Evolutionary conservation across 2,329 filamentous ascomycete species (phyloP), one percentile per base, ranked within the genome.

Genomic region (Colletotrichum tropicale): DNA sequence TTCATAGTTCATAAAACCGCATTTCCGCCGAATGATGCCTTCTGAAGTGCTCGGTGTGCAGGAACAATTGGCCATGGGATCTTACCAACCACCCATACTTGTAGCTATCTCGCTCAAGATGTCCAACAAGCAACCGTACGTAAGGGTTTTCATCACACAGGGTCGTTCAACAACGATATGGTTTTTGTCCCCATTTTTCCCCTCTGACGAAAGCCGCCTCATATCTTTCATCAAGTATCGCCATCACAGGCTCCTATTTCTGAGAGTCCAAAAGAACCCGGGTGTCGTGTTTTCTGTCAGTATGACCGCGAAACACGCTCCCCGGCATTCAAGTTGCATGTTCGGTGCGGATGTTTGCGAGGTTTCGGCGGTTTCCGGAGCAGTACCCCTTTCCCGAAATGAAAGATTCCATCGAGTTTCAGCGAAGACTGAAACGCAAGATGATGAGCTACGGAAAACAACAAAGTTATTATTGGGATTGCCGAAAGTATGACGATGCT

Each of bases 81-180:
- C 8, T n/a, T 6, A 8, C 1, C 5, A n/a, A n/a, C 8, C 8
- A n/a, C 18, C 18, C 2, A n/a, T 3, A 4, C 8, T 43, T 43
- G 16, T 43, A 4, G 16, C 36, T 5, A 5, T 43, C 36, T 43
- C 16, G 36, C 16, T 18, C 8, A 43, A 43, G 5, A n/a, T 43
- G 16, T 10, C 18, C 5, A n/a, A 43, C 18, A 43, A 43, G 18
- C 38, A 43, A n/a, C 38, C 5, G 0, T 1, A n/a, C 18, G 8
- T 3, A 43, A 43, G 16, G 38, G 16, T 1, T 18, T 18, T 16
- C 38, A 9, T 9, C 38, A 43, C 38, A 38, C 0, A n/a, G 16
- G 16, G 8, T 43, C 36, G 16, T 16, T 38, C 36, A 38, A 9
- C 16, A 38, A 38, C 34, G 3, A 15, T 1, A 36, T 36, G 34